phyloP scores from a whole-genome alignment of 306 rosid species.

The Fagus crenata region DNA sequence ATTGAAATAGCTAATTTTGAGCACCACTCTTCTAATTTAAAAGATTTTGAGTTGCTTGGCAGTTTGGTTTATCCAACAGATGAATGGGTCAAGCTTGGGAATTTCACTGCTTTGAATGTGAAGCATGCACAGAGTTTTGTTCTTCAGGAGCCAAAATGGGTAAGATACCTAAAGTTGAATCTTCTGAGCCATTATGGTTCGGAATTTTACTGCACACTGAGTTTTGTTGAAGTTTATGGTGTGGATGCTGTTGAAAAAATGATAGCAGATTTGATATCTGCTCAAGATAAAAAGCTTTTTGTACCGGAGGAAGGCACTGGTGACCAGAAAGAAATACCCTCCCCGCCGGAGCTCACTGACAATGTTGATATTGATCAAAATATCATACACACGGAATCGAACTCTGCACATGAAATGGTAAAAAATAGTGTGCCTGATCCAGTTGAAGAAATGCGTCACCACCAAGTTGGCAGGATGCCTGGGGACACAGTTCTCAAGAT shows the following conservation, averaged over 20 bases:
- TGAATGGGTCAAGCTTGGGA: constrained; percentile 79
- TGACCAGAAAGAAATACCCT: constrained; percentile 45
- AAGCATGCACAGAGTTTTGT: constrained; percentile 72
- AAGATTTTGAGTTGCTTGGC: constrained; percentile 74
- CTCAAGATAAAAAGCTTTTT: constrained; percentile 42
- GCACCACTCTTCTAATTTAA: constrained; percentile 89
- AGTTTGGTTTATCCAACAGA: constrained; percentile 86
- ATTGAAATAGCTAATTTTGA: constrained; percentile 87
- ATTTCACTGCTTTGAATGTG: constrained; percentile 78
- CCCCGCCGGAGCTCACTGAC: constrained; percentile 46
- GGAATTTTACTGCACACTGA: constrained; percentile 93
- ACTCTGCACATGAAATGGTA: constrained; percentile 40
- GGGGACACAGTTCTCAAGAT: constrained; percentile 96
- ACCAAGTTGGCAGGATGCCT: constrained; percentile 89
- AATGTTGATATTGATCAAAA: constrained; percentile 39
- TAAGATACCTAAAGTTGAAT: constrained; percentile 85
- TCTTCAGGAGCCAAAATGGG: constrained; percentile 91
- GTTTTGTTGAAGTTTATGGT: constrained; percentile 74
- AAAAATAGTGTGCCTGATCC: constrained; percentile 59
- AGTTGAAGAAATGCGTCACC: constrained; percentile 68
- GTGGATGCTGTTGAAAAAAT: constrained; percentile 96
- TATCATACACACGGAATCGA: constrained; percentile 41
- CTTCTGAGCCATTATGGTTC: constrained; percentile 82
- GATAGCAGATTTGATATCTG: constrained; percentile 84
- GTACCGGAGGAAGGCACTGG: constrained; percentile 48